Conservation (phyloP, 129 eudicot species). For the Ambrosia trifida region DNA sequence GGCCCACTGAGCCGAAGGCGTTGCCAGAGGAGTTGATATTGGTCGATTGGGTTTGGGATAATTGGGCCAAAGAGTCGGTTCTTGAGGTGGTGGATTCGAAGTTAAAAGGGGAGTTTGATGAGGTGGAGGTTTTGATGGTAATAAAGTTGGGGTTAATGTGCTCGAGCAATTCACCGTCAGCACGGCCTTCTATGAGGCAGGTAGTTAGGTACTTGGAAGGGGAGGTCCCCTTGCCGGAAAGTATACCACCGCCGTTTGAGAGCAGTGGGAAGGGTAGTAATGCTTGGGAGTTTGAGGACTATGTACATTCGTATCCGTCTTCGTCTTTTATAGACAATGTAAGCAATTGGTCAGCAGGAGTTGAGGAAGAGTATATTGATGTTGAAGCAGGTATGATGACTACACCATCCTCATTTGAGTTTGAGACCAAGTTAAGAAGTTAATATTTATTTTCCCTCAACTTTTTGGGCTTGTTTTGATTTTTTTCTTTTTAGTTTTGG, state of each 20-base stretch:
- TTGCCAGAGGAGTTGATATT: constrained; percentile 11
- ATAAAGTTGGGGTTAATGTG: constrained; percentile 9
- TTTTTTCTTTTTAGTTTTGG: not conserved
- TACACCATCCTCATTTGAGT: constrained; percentile 1
- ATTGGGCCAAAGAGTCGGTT: constrained; percentile 13
- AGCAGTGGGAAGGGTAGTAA: not conserved
- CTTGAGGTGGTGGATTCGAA: constrained; percentile 15
- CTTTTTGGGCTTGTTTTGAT: too few relatives aligned
- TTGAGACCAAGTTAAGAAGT: not conserved
- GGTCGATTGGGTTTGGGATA: constrained; percentile 19
- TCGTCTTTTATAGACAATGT: constrained; percentile 7
- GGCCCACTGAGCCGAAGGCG: constrained; percentile 19
- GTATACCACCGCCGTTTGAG: not conserved
- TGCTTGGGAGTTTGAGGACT: constrained; percentile 15
- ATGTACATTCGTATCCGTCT: constrained; percentile 11
- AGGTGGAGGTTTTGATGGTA: constrained; percentile 16
- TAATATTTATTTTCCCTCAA: not conserved
- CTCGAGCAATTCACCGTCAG: not conserved
- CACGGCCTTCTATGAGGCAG: constrained; percentile 1
- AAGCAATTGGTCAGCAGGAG: constrained; percentile 12
- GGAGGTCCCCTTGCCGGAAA: constrained; percentile 8
- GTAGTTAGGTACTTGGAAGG: constrained; percentile 17
- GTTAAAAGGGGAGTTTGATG: constrained; percentile 5
- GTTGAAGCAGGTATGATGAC: constrained; percentile 5
- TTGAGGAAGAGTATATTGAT: constrained; percentile 9